Base-by-base conservation (phyloP, 352 stramenopile species). In the Globisporangium alternatum region DNA sequence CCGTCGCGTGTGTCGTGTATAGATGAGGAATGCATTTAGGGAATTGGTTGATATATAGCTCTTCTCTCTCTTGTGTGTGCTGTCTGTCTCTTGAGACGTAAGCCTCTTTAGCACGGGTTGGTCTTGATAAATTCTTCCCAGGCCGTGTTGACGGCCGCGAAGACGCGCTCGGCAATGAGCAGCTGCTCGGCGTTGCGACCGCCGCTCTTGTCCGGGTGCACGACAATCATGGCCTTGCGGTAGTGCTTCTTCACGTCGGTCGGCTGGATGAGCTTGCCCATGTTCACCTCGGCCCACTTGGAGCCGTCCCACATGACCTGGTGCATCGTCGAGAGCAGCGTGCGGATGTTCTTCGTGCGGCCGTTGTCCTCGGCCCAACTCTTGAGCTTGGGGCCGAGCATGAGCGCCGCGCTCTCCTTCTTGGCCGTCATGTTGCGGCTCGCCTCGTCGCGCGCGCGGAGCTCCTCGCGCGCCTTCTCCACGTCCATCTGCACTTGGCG, bases 161-260 rank as follows among this genome's bases (percentile, higher is more conserved):
- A 97, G 31, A 97, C 86, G 64, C 90, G 84, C 70, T 97, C 90
- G 30, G 91, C 89, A 41, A 97, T 95, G 41, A 97, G 77, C 56
- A 96, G 71, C 41, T 97, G 86, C 66, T 97, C 89, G 45, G 90
- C 77, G 19, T 83, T 93, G 59, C 87, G 84, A 17, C 90, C 88
- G 33, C 81, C 81, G 56, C 83, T 83, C 71, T 97, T 97, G 77
- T 97, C 91, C 10, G 90, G 88, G 62, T 97, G 91, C 49, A 97
- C 91, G 33, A 97, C 85, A 60, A 97, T 91, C 89, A 97, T 97
- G 37, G 91, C 88, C 68, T 94, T 93, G 52, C 89, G 86, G 71
- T 97, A 97, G 65, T 91, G 67, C 69, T 94, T 90, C 74, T 97
- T 97, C n/a, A 97, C 85, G 62, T 95, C 87, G 48, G 82, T 76